Base-by-base conservation (phyloP, 306 rosid species). In the Citrullus colocynthis region DNA sequence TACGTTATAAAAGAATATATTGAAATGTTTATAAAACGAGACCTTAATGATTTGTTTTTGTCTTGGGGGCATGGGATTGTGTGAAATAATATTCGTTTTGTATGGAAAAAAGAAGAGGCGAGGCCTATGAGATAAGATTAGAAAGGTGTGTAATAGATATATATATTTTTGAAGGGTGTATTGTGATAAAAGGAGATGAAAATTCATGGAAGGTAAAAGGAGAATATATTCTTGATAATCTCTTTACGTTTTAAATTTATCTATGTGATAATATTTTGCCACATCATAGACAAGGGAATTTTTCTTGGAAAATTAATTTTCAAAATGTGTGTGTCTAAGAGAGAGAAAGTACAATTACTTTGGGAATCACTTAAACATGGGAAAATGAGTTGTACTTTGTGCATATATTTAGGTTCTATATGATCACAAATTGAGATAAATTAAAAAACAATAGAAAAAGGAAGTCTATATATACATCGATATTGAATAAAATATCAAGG, bases 151-250 rank as follows among this genome's bases (percentile, higher is more conserved):
- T 65, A 21, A 34, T 63, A 34, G 21, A 64, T 34, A 62, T 62
- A 57, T 16, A 44, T 44, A 32, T 32, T 59, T 7, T 57, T 58
- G 34, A 20, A 58, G 15, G 34, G 2, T 9, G 39, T 14, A 62
- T 32, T 62, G 57, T 1, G 41, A 62, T 32, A 62, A 32, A 58
- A 21, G 61, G 6, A 21, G 63, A 58, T 58, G 63, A 21, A 58
- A 30, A 62, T 62, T 62, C 42, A 30, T 62, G n/a, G 69, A 15
- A 62, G 69, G 4, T 52, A 34, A 62, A 64, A 36, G 36, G 69
- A 7, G 75, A 69, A 69, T 69, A 69, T 69, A 69, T 69, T 69
- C 75, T 69, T n/a, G 55, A n/a, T 69, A 10, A 69, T 69, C 75
- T 44, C 75, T 69, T 69, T 69, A 69, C 34, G 75, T 69, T 42